phyloP scores from a whole-genome alignment of 352 stramenopile genomes.

The Phytophthora pseudosyringae region DNA sequence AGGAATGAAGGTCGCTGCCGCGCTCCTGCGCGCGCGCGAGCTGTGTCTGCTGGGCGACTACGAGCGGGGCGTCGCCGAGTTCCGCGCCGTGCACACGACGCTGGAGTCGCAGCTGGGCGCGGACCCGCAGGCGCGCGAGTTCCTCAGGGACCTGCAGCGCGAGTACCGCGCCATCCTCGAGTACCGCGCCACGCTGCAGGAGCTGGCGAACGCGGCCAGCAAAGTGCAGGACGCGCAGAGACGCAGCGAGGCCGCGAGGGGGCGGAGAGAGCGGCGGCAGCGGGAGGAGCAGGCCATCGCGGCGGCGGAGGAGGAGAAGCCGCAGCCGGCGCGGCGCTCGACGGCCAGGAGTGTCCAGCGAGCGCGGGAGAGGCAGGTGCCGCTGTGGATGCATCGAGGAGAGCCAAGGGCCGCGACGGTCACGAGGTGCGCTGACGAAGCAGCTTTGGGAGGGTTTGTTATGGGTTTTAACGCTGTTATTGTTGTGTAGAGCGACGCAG shows the following conservation, averaged over 20 bases:
- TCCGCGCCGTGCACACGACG: constrained; percentile 39
- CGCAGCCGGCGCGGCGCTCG: constrained; percentile 5
- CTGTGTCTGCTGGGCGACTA: constrained; percentile 75
- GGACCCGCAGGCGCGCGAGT: constrained; percentile 39
- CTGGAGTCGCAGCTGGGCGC: constrained; percentile 43
- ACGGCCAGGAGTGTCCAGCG: background rate
- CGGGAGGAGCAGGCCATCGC: constrained; percentile 22
- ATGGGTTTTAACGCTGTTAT: background rate
- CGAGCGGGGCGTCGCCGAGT: constrained; percentile 51
- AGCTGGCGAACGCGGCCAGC: constrained; percentile 32
- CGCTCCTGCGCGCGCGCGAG: constrained; percentile 62
- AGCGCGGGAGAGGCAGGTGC: constrained; percentile 17
- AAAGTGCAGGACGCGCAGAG: constrained; percentile 39
- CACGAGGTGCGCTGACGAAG: constrained; percentile 10
- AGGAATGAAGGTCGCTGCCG: constrained; percentile 6
- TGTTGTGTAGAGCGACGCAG: constrained; percentile 23
- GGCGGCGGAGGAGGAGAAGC: constrained; percentile 18
- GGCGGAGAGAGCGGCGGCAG: constrained; percentile 20
- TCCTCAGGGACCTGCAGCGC: constrained; percentile 53
- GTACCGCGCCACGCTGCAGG: constrained; percentile 54
- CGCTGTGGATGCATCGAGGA: constrained; percentile 25
- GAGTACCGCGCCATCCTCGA: constrained; percentile 58
- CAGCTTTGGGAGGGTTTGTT: background rate
- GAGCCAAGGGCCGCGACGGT: constrained; percentile 19
- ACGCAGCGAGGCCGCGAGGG: constrained; percentile 18